phyloP scores from a whole-genome alignment of 345 rosid genomes.

The Passiflora organensis region DNA sequence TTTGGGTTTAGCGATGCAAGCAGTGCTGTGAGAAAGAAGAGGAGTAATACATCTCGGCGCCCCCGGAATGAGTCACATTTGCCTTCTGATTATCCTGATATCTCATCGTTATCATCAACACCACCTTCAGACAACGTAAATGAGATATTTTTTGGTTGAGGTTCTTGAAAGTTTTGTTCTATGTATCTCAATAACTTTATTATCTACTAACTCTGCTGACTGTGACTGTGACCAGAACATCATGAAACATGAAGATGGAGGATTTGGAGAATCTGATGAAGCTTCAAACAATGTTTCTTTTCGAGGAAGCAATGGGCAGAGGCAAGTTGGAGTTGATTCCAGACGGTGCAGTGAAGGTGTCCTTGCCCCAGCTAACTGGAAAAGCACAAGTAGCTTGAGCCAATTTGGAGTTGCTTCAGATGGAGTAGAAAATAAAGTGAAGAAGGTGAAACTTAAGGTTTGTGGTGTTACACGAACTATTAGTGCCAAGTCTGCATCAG shows the following conservation, averaged over 20 bases:
- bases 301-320: conserved; percentile 31
- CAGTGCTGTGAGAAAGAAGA: conserved; percentile 59
- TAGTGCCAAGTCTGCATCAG: conserved; percentile 25
- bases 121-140: conserved; percentile 60
- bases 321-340: conserved; percentile 31
- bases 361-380: conserved; percentile 30
- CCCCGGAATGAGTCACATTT: conserved; percentile 57
- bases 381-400: conserved; percentile 12
- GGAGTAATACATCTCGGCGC: conserved; percentile 57
- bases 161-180: conserved; percentile 3
- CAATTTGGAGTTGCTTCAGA: conserved; percentile 11
- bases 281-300: conserved; percentile 61
- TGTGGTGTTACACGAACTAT: conserved; percentile 25
- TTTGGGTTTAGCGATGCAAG: conserved; percentile 50
- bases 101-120: conserved; percentile 61
- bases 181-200: conserved; percentile 18
- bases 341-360: conserved; percentile 31
- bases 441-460: conserved; percentile 28
- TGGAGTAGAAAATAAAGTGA: conserved; percentile 25
- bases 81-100: conserved; percentile 44
- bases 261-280: conserved; percentile 58
- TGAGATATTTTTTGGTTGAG: conserved; percentile 9
- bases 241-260: conserved; percentile 44
- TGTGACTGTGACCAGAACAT: conserved; percentile 38
- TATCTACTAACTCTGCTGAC: conserved; percentile 11